Evolutionary conservation across 345 rosid species (phyloP), one percentile per base, ranked within the genome.

Genomic region (Citrus glauca): DNA sequence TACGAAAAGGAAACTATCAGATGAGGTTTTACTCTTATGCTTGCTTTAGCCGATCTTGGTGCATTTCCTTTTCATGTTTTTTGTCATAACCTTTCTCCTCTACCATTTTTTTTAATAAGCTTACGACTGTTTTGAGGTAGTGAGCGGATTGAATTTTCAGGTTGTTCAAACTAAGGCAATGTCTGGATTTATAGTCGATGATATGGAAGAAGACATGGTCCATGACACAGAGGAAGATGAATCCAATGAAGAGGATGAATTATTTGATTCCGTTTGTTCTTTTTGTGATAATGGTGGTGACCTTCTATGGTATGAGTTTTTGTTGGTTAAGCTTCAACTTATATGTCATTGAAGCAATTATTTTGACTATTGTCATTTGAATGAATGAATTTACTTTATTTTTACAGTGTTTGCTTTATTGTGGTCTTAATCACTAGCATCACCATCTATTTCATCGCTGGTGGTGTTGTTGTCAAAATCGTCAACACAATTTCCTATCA

Each of bases 281-380:
- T 77, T 93, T 55, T 95, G 98, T 84, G 98, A 95, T 79, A 90
- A 95, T 79, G 98, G 98, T 38, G 98, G 98, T 20, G 77, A 82
- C 0, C 77, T 95, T 56, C 11, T 94, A 77, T 91, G 95, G 98
- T 94, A 91, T 68, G 90, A 22, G 9, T 38, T 32, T n/a, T 75
- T 28, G 27, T 33, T 67, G 65, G 20, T 50, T 61, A 20, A 50
- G 71, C 45, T 33, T 74, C 24, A 17, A 28, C 50, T 74, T 63
- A 11, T 63, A 28, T 42, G 7, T 16, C 20, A 74, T 35, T 35
- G 37, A 64, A 19, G 55, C 19, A 24, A 4, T 25, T 33, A 66
- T 55, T 45, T 20, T 45, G 60, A 66, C 5, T 20, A 19, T 10
- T 67, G 24, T 25, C 35, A 50, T 16, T 40, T n/a, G 27, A 55